These are phyloP conservation scores for Aphanoascus verrucosus DNA, from an alignment of 2,329 filamentous ascomycete species.

Conservation along the genomic window DNA sequence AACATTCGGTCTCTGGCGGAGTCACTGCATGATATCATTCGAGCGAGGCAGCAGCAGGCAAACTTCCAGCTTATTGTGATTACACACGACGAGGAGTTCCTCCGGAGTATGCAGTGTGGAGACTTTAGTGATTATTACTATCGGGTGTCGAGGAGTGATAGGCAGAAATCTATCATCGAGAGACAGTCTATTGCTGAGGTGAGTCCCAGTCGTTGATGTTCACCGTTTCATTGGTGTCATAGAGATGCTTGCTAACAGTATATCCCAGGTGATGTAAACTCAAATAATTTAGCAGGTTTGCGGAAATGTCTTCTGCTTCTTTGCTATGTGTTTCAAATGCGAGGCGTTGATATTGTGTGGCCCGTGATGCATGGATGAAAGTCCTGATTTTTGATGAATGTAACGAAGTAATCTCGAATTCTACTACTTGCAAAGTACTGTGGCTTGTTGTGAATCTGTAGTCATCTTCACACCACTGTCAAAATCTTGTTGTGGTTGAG, in stretches of 20 bases:
- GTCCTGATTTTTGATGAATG: too few relatives aligned
- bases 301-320: too few relatives aligned
- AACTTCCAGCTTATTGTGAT: conserved; percentile 99
- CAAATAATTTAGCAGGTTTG: too few relatives aligned
- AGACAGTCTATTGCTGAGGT: conserved; percentile 46
- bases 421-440: too few relatives aligned
- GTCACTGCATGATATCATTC: conserved; percentile 78
- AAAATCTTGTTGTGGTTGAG: too few relatives aligned
- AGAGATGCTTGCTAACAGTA: not conserved
- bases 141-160: conserved; percentile 68
- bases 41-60: conserved; percentile 66
- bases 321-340: too few relatives aligned
- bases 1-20: conserved; percentile 85
- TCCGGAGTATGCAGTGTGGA: conserved; percentile 83
- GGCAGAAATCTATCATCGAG: conserved; percentile 79
- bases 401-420: too few relatives aligned
- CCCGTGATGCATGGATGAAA: too few relatives aligned
- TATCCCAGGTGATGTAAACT: conserved; percentile 10
- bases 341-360: too few relatives aligned
- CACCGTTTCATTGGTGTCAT: not conserved
- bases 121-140: conserved; percentile 93
- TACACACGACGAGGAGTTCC: conserved; percentile 94
- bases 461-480: too few relatives aligned
- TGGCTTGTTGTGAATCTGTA: too few relatives aligned
- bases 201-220: conserved; percentile 17